These are phyloP conservation scores for Lineolata rhizophorae DNA, from an alignment of 495 filamentous ascomycete species.

Conservation along the genomic window DNA sequence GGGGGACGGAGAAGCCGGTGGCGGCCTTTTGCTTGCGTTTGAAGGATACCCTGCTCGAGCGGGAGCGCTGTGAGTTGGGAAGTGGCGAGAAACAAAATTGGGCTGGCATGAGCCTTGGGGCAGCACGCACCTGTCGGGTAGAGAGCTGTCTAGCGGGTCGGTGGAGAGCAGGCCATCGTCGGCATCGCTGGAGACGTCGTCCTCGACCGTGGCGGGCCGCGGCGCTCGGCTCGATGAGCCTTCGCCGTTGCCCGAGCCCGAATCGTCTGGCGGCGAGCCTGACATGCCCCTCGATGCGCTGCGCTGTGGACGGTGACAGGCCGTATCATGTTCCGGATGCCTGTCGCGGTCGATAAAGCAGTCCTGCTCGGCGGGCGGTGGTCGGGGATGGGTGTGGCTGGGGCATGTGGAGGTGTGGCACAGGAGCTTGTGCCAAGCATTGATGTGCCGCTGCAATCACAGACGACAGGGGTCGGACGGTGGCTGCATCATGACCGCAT, in stretches of 20 bases:
- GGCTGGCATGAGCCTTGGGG: too few species aligned
- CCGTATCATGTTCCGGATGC: too few species aligned
- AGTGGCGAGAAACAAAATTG: not conserved
- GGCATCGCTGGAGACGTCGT: slow-evolving; percentile 12
- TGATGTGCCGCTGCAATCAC: too few species aligned
- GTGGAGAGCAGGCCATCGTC: slow-evolving; percentile 13
- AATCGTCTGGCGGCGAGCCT: slow-evolving; percentile 17
- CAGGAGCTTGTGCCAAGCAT: too few species aligned
- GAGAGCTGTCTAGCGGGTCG: slow-evolving; percentile 13
- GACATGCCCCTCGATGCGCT: too few species aligned
- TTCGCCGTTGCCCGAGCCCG: slow-evolving; percentile 10
- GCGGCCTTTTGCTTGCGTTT: slow-evolving; percentile 58
- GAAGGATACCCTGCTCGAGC: slow-evolving; percentile 40
- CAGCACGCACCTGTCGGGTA: slow-evolving; percentile 11
- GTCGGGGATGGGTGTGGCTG: too few species aligned
- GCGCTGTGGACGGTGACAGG: too few species aligned
- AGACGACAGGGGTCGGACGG: too few species aligned
- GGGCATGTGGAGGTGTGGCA: too few species aligned
- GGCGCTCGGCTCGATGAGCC: slow-evolving; percentile 13
- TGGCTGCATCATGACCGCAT: too few species aligned
- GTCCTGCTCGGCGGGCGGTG: too few species aligned
- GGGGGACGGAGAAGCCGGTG: slow-evolving; percentile 32
- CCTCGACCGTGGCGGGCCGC: slow-evolving; percentile 10
- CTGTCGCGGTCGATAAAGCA: too few species aligned
- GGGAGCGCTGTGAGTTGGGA: not conserved